Percentiles rank a stretch among this genome's conserved stretches.
phyloP scores from a whole-genome alignment of 306 rosid genomes.

The Malus fusca region DNA sequence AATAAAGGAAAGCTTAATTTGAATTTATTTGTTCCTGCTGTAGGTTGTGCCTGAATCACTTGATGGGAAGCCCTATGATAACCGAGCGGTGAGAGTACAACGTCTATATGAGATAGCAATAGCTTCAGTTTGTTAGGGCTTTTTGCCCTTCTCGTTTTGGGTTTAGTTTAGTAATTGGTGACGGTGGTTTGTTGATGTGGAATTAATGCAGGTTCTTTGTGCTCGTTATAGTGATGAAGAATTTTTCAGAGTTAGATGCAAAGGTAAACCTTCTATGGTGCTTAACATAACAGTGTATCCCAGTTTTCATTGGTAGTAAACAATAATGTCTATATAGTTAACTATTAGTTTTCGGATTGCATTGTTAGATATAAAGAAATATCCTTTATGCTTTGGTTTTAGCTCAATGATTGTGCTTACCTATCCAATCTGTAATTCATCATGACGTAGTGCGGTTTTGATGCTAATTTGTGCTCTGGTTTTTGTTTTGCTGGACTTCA shows the following conservation, averaged over 20 bases:
- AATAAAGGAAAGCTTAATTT: background rate
- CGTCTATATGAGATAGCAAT: background rate
- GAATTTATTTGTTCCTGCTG: slow-evolving; percentile 8
- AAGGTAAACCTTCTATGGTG: slow-evolving; percentile 39
- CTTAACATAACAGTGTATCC: background rate
- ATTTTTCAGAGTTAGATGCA: slow-evolving; percentile 66
- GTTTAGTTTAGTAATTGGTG: background rate
- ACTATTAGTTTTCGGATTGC: background rate
- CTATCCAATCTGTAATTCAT: background rate
- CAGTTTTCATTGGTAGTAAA: background rate
- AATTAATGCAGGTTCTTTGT: slow-evolving; percentile 65
- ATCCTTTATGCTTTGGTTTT: background rate
- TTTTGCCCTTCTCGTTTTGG: background rate
- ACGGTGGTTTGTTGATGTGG: background rate
- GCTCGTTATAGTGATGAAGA: slow-evolving; percentile 86
- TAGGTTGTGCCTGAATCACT: slow-evolving; percentile 74
- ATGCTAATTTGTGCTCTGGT: background rate
- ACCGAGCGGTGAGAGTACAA: slow-evolving; percentile 50
- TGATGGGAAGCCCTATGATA: slow-evolving; percentile 50
- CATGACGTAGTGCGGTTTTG: background rate
- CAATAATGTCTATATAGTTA: background rate
- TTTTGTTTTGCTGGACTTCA: slow-evolving; percentile 11
- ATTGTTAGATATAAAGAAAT: background rate
- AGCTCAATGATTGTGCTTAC: background rate
- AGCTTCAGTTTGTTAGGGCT: background rate